These are phyloP conservation scores for Kwoniella dejecticola DNA, from an alignment of 768 basidiomycete species.

Conservation along the genomic window DNA sequence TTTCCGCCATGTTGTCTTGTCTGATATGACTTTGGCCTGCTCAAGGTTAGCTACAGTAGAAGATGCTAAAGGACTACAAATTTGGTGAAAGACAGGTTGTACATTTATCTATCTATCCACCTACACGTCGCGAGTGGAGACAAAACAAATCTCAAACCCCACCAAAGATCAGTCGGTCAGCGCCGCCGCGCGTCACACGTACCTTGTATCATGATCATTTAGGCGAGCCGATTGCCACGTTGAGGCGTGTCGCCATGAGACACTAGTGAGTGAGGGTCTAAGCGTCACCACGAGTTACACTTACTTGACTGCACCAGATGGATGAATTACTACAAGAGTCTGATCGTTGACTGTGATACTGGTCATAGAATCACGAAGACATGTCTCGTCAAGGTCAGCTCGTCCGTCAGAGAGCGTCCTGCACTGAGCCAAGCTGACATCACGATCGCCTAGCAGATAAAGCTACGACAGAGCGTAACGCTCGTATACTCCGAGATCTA, in stretches of 20 bases:
- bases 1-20: slow-evolving; percentile 23
- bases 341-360: too few species aligned
- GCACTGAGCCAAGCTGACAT: slow-evolving; percentile 7
- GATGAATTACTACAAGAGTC: background rate
- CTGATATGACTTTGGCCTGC: background rate
- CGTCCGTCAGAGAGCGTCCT: background rate
- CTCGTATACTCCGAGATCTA: slow-evolving; percentile 77
- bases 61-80: background rate
- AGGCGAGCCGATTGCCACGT: background rate
- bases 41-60: background rate
- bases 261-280: background rate
- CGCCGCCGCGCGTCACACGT: too few species aligned
- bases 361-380: too few species aligned
- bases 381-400: slow-evolving; percentile 46
- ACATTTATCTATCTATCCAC: too few species aligned
- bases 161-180: too few species aligned
- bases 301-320: background rate
- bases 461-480: slow-evolving; percentile 76
- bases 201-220: too few species aligned
- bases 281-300: background rate
- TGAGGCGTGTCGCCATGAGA: too few species aligned
- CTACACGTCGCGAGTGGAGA: too few species aligned
- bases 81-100: too few species aligned
- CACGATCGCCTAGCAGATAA: slow-evolving; percentile 62
- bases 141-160: too few species aligned